Percentiles rank a stretch among this genome's conserved stretches.
Conservation (phyloP, 2,329 filamentous ascomycete genomes). For the Penicillium brevicompactum region DNA sequence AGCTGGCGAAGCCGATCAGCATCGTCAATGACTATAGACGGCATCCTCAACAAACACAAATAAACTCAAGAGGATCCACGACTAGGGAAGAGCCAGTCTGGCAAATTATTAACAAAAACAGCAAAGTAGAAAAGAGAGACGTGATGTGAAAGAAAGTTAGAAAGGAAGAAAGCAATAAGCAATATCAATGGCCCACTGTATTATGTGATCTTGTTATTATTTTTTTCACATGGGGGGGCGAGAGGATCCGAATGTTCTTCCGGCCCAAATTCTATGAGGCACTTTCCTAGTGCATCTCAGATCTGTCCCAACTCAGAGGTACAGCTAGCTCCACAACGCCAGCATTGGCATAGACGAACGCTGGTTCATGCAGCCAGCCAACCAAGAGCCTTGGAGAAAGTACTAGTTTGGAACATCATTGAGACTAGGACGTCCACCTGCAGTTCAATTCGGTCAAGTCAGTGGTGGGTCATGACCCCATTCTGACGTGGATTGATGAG, state of each 20-base stretch:
- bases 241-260: background rate
- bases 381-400: background rate
- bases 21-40: slow-evolving; percentile 12
- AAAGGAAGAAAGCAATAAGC: background rate
- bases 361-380: background rate
- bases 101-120: slow-evolving; percentile 1
- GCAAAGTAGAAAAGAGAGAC: background rate
- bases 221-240: background rate
- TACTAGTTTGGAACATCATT: background rate
- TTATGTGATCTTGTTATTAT: slow-evolving; percentile 1
- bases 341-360: background rate
- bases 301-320: background rate
- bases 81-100: slow-evolving; percentile 4
- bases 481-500: background rate
- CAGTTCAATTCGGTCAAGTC: background rate
- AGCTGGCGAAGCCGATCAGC: slow-evolving; percentile 14
- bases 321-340: background rate
- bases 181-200: background rate
- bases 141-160: background rate
- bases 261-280: background rate
- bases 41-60: slow-evolving; percentile 7
- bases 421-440: background rate
- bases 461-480: background rate
- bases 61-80: slow-evolving; percentile 2
- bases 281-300: background rate